Evolutionary conservation across 176 grass and related monocot species (phyloP), one percentile per base, ranked within the genome.

Genomic region (Hordeum marinum): DNA sequence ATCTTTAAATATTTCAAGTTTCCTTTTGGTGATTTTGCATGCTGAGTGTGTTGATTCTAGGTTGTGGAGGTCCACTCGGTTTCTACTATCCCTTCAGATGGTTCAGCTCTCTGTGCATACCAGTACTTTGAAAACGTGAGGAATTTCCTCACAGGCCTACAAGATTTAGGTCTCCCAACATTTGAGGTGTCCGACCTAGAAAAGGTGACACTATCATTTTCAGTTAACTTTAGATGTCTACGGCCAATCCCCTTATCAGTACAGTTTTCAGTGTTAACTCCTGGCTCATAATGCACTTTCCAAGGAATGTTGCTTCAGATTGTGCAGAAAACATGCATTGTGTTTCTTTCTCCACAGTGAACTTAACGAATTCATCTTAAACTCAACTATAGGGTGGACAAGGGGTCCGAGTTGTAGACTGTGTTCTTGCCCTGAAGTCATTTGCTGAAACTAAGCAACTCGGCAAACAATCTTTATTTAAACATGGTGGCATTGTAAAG

Each of bases 101-200:
- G 90, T 80, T 88, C 93, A 76, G 91, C 84, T 83, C 82, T 98
- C 10, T 92, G 86, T 67, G 93, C 96, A 39, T 94, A 92, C 79
- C 93, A 94, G 36, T 90, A 98, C 87, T 98, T 98, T 36, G 96
- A 95, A 74, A 98, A 98, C 82, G 79, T 95, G 57, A 92, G 93
- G 64, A 98, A 95, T 84, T 94, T 95, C 23, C 90, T 95, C 68
- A 85, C 64, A 0, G 91, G 87, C 52, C 80, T 98, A 23, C 85
- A 92, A 84, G 78, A 94, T 79, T 85, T 98, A 82, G 96, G 93
- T 31, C 88, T 98, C 59, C 89, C 93, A 35, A 94, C 96, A 84
- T 98, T 98, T 80, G 96, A 92, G 69, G 90, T 92, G 63, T 98
- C 93, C 31, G 91, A 98, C 82, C 86, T 98, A 11, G 92, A 92